phyloP scores from a whole-genome alignment of 805 yeast species.

The Kluyveromyces siamensis region DNA sequence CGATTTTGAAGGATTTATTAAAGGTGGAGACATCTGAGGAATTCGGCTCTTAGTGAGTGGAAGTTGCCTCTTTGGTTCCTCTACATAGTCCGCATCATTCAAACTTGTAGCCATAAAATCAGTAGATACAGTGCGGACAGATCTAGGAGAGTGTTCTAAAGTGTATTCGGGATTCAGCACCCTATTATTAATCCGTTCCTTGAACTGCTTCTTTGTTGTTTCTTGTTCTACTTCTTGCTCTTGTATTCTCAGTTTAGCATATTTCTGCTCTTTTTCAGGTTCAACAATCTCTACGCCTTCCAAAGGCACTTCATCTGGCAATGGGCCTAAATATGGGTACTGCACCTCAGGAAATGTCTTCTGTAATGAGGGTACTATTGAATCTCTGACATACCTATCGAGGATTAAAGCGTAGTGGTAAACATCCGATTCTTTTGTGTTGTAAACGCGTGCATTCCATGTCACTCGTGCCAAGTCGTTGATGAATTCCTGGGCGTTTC shows the following conservation, averaged over 20 bases:
- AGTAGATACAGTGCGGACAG: background rate
- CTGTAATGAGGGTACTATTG: slow-evolving; percentile 29
- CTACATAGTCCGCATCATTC: slow-evolving; percentile 4
- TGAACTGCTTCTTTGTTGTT: background rate
- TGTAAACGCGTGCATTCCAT: slow-evolving; percentile 85
- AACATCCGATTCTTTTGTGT: slow-evolving; percentile 57
- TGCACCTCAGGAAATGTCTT: slow-evolving; percentile 27
- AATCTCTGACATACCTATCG: slow-evolving; percentile 33
- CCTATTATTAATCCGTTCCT: background rate
- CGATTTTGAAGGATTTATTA: slow-evolving; percentile 11
- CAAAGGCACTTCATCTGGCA: slow-evolving; percentile 42
- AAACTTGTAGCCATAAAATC: background rate
- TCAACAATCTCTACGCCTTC: slow-evolving; percentile 29
- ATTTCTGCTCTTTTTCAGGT: slow-evolving; percentile 14
- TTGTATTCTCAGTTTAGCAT: background rate
- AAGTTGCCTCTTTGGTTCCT: slow-evolving; percentile 1
- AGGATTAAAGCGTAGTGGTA: slow-evolving; percentile 55
- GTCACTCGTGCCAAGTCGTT: slow-evolving; percentile 74
- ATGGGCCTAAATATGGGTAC: slow-evolving; percentile 52
- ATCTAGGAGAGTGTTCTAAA: background rate
- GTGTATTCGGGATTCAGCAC: background rate
- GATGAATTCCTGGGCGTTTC: slow-evolving; percentile 57
- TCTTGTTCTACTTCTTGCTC: background rate
- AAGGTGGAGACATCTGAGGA: slow-evolving; percentile 4
- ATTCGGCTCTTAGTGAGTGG: slow-evolving; percentile 8